A percentile compares a stretch with the other conserved stretches of the same genome.
Evolutionary conservation across 345 rosid genomes (phyloP).

Genomic region (Gossypium raimondii): DNA sequence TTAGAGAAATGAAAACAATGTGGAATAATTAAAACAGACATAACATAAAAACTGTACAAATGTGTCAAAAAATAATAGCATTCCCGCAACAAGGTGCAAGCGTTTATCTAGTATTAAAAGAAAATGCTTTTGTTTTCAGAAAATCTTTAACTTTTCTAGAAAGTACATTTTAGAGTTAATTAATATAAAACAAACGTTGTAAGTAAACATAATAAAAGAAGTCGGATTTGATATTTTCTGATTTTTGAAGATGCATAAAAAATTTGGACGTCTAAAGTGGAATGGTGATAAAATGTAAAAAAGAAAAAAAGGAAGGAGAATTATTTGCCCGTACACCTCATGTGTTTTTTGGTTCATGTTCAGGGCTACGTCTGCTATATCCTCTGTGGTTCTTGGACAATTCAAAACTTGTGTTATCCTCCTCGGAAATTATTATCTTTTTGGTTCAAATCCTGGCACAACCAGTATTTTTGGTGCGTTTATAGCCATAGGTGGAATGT

Average conservation of each 20-base stretch:
- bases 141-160: not conserved
- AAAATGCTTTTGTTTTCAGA: too few relatives aligned
- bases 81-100: too few relatives aligned
- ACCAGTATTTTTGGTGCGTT: conserved; percentile 59
- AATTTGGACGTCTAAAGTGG: not conserved
- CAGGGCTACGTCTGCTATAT: conserved; percentile 69
- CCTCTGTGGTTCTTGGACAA: conserved; percentile 73
- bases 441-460: conserved; percentile 58
- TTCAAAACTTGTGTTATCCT: conserved; percentile 70
- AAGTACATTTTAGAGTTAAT: not conserved
- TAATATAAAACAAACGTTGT: not conserved
- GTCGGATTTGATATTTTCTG: not conserved
- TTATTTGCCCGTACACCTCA: not conserved
- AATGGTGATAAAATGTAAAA: not conserved
- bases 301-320: not conserved
- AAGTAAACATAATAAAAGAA: not conserved
- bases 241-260: not conserved
- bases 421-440: conserved; percentile 58
- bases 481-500: conserved; percentile 65
- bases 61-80: too few relatives aligned
- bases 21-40: too few relatives aligned
- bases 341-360: not conserved
- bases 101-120: too few relatives aligned
- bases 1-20: too few relatives aligned
- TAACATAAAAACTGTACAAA: too few relatives aligned